Percentiles rank a stretch among this genome's conserved stretches.
Conservation (phyloP, 2,329 filamentous ascomycete genomes). For the Monosporascus sp. region DNA sequence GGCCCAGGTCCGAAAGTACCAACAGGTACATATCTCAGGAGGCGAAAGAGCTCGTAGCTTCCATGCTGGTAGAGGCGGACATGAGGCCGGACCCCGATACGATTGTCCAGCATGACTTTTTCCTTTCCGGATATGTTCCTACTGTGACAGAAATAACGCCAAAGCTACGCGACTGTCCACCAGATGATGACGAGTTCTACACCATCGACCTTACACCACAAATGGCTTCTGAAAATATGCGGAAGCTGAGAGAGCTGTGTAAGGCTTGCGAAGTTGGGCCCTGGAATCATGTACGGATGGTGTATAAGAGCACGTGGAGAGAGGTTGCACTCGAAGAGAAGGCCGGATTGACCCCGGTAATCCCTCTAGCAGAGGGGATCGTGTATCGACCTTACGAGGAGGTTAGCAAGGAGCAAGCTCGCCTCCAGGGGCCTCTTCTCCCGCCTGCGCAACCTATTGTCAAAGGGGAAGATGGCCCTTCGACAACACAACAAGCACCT, state of each 20-base stretch:
- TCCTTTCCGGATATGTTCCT: constrained; percentile 71
- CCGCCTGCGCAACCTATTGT: constrained; percentile 25
- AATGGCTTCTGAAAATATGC: constrained; percentile 40
- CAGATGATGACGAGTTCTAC: constrained; percentile 55
- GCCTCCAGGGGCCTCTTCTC: constrained; percentile 26
- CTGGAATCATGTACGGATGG: constrained; percentile 39
- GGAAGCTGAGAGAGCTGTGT: constrained; percentile 53
- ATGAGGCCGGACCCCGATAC: constrained; percentile 68
- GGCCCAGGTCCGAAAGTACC: constrained; percentile 62
- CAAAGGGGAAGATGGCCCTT: constrained; percentile 30
- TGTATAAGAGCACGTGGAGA: constrained; percentile 55
- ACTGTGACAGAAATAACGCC: constrained; percentile 51
- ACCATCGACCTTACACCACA: constrained; percentile 38
- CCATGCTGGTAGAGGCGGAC: constrained; percentile 70
- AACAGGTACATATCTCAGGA: constrained; percentile 68
- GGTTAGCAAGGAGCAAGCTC: constrained; percentile 48
- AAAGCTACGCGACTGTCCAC: constrained; percentile 51
- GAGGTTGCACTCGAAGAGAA: constrained; percentile 66
- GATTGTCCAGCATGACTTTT: constrained; percentile 77
- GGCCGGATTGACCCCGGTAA: constrained; percentile 56
- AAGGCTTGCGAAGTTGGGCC: constrained; percentile 54
- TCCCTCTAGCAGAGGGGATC: constrained; percentile 55
- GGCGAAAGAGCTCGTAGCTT: constrained; percentile 71
- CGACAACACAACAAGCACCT: constrained; percentile 28
- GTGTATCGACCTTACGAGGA: constrained; percentile 62